Evolutionary conservation across 2,329 filamentous ascomycete genomes (phyloP), one percentile per base, ranked within the genome.

Genomic region (Colletotrichum magnum): DNA sequence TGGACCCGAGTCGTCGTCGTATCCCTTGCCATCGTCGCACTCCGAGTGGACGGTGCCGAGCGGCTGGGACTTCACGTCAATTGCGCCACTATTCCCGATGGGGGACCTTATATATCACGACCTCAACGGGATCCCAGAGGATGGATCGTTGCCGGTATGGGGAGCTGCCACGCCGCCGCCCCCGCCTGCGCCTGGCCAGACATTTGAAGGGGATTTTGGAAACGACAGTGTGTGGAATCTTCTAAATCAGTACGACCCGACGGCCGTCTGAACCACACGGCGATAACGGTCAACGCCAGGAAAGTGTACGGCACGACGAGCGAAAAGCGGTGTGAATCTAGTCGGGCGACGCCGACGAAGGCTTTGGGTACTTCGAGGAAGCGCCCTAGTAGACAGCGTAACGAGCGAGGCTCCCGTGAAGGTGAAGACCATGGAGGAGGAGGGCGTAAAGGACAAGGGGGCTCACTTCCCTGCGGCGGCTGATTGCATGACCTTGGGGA

Each of bases 51-150:
- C 77, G 16, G 72, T 84, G 50, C 84, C 85, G 2, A 78, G 79
- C 6, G 77, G 81, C 64, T 86, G 87, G 68, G 83, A 86, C 72
- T 84, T 89, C 73, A 78, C 83, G 24, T 78, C 80, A 12, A 82
- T 90, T 67, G 83, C 86, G 71, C 86, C 87, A 16, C 82, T 89
- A 68, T 89, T 88, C 63, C 85, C 88, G 0, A 88, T 86, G 67
- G 84, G 85, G 21, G 88, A 90, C 72, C 78, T 90, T 5, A 78
- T 88, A 0, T 89, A 86, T 73, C 88, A 90, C 71, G 84, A 89
- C 41, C 78, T 90, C 4, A 83, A 81, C 13, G 85, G 82, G n/a
- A 78, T 83, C 12, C 76, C 77, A 3, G 77, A 76, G 54, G 73
- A 75, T 64, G 58, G 72, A 43, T 69, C 77, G 39, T 72, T 74